Evolutionary conservation across 140 eudicot species (phyloP).

Genomic region (Bidens hawaiensis): DNA sequence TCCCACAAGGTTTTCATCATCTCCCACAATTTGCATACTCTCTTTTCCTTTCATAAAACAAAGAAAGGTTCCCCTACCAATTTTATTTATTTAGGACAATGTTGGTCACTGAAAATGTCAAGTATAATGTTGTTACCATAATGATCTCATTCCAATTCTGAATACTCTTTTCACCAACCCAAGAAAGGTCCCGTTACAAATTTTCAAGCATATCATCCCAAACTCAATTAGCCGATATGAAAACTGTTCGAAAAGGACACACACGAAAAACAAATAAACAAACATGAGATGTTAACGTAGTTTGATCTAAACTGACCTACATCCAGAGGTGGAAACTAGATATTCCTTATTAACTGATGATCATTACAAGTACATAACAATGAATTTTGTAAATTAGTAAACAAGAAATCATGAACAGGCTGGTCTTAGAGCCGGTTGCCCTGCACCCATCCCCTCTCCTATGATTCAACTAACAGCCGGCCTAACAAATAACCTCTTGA

Average conservation of each 20-base stretch:
- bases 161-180: neutral
- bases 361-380: too few species aligned
- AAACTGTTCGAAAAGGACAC: too few species aligned
- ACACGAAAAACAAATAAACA: too few species aligned
- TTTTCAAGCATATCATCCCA: neutral
- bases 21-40: neutral
- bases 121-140: neutral
- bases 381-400: too few species aligned
- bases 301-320: too few species aligned
- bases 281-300: too few species aligned
- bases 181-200: neutral
- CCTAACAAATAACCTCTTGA: neutral
- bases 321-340: too few species aligned
- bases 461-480: too few species aligned
- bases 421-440: too few species aligned
- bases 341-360: too few species aligned
- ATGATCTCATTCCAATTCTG: neutral
- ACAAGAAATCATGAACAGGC: too few species aligned
- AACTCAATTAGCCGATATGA: neutral
- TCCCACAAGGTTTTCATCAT: neutral
- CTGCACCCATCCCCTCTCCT: too few species aligned
- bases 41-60: neutral
- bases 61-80: neutral
- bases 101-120: neutral
- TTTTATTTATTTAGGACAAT: neutral